Evolutionary conservation across 495 filamentous ascomycete genomes (phyloP).

Genomic region (Penicillium cataractarum): DNA sequence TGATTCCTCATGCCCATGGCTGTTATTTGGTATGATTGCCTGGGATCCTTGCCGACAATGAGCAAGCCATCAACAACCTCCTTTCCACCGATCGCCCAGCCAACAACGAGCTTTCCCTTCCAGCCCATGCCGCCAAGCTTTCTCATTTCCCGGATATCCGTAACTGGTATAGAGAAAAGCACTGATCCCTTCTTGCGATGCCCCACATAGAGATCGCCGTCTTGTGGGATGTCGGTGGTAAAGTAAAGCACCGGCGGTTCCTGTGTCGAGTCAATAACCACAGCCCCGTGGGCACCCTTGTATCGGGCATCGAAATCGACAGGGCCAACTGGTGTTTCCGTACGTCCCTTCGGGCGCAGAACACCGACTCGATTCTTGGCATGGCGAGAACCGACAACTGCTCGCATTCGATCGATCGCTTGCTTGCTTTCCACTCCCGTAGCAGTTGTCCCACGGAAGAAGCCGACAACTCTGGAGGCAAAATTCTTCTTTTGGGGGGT

Average conservation of each 20-base stretch:
- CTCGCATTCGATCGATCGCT: constrained; percentile 68
- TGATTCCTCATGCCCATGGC: constrained; percentile 77
- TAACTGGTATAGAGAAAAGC: constrained; percentile 52
- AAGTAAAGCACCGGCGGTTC: constrained; percentile 45
- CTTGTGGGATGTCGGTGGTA: constrained; percentile 44
- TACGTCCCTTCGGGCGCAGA: constrained; percentile 51
- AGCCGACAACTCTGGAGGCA: constrained; percentile 57
- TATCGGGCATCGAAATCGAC: constrained; percentile 74
- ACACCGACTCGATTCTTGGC: constrained; percentile 73
- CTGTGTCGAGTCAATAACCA: constrained; percentile 63
- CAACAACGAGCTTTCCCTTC: constrained; percentile 86
- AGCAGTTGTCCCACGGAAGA: constrained; percentile 71
- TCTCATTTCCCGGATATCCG: constrained; percentile 68
- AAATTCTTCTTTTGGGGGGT: constrained; percentile 38
- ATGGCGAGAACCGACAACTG: constrained; percentile 61
- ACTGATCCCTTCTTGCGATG: constrained; percentile 44
- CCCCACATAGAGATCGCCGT: constrained; percentile 34
- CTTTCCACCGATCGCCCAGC: constrained; percentile 72
- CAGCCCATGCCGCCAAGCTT: constrained; percentile 86
- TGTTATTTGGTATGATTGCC: constrained; percentile 62
- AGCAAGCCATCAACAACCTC: constrained; percentile 80
- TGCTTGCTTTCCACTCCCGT: constrained; percentile 68
- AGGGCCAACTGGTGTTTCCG: constrained; percentile 57
- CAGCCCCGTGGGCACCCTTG: constrained; percentile 71
- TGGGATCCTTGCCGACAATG: constrained; percentile 57